Base-by-base conservation (phyloP, 108 stramenopile species). In the Cyclotella kingstonii region DNA sequence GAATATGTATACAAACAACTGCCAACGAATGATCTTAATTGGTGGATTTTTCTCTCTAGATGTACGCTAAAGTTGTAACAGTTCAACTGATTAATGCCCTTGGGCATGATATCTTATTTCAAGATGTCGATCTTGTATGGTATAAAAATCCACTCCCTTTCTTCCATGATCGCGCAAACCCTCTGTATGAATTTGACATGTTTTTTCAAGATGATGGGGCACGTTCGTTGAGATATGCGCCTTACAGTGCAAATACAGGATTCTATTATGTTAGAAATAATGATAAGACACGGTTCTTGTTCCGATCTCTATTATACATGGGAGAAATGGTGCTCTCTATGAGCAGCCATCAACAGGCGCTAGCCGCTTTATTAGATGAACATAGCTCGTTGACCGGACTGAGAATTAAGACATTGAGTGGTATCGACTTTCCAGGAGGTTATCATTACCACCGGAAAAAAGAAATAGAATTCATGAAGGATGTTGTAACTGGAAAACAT, bases 151-250 rank as follows among this genome's bases (percentile, higher is more conserved):
- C 48, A 48, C 49, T 59, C 84, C 87, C 59, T 9, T 85, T 59
- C 48, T 87, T 90, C 44, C 78, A 84, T 30, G 71, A 77, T 36
- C 54, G 60, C 26, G 45, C 69, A 41, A 66, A 50, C 12, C 45
- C 60, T 10, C 38, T 77, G 5, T 42, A 76, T n/a, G 63, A 65
- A 28, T 84, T 86, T 48, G 94, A 95, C 60, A 79, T 84, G 52
- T 73, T 84, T 21, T 96, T 93, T 58, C 91, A 91, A 73, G 92
- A 97, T 58, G 96, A 97, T 54, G 96, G 96, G 15, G 84, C 82
- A 17, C 76, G 87, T 34, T 43, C 77, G 3, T 7, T 75, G 14
- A 61, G 82, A 4, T 90, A 90, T 48, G 83, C 84, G 8, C 89
- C 89, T 9, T 90, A 86, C 61, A 68, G 46, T 48, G 80, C 79